Evolutionary conservation across 2,329 filamentous ascomycete genomes (phyloP), one percentile per base, ranked within the genome.

Genomic region (Zymoseptoria passerinii): DNA sequence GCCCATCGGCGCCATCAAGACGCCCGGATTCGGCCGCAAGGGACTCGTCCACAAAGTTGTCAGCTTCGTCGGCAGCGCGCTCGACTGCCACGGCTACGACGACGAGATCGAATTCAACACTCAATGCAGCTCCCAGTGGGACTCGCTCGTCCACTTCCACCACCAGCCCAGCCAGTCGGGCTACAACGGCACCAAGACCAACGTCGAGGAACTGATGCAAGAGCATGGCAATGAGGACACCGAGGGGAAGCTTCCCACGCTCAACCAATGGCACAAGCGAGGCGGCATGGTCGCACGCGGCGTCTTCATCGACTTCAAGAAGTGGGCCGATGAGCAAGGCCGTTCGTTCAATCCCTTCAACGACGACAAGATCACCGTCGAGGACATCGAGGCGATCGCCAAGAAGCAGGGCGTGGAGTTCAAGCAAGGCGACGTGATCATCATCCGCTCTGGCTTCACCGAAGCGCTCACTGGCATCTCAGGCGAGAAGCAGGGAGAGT

Each of bases 311-410:
- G 83, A 85, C 67, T 84, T 79, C 56, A 76, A 74, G 53, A 63
- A 71, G 8, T 89, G 85, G 79, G 83, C 85, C 1, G 75, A 76
- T 18, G 73, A 73, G 44, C 77, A 84, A 51, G 79, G 78, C 35
- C 80, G 86, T 55, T 65, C 76, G 52, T 83, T 83, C 44, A 78
- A 86, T 58, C 73, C 83, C 1, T 77, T 80, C 62, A 83, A 81
- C 16, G 57, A 61, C 29, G 64, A 72, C 58, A 61, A 64, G 40
- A 81, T 84, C 53, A 72, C 78, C 0, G 66, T 79, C 1, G 67
- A 69, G 0, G 70, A 72, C 1, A 70, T 84, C 1, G 68, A 77
- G 53, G 69, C 74, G 23, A 73, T 82, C 8, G 77, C 77, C 0
- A 67, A 70, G 57, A 72, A 72, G 49, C 74, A 81, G 63, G 72